These are phyloP conservation scores for Coniella vitis DNA, from an alignment of 2,329 filamentous ascomycete genomes.

Conservation along the genomic window DNA sequence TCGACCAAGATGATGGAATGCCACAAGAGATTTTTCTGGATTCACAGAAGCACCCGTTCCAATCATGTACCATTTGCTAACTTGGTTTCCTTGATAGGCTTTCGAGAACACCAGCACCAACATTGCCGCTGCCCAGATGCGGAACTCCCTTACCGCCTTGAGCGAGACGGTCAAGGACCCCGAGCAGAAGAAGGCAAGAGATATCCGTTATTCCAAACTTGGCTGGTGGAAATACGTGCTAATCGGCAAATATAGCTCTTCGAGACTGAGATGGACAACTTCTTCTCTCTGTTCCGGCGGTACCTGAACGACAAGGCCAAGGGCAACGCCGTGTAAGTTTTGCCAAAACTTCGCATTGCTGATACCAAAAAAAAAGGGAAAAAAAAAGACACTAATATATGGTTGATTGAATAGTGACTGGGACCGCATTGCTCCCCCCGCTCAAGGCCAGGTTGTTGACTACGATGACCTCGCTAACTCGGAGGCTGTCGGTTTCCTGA, in stretches of 20 bases:
- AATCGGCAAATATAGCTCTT: constrained; percentile 57
- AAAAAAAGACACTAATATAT: constrained; percentile 13
- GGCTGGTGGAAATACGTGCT: constrained; percentile 6
- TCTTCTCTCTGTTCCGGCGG: constrained; percentile 96
- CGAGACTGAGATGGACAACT: constrained; percentile 99
- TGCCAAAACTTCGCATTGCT: neutral
- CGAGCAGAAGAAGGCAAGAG: constrained; percentile 70
- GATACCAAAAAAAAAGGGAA: no score
- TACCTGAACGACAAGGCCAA: constrained; percentile 99
- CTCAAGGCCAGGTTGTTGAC: constrained; percentile 87
- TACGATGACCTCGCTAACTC: constrained; percentile 86
- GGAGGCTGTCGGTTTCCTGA: constrained; percentile 88
- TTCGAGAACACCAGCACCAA: constrained; percentile 99
- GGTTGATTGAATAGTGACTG: constrained; percentile 59
- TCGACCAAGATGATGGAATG: no score
- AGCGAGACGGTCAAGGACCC: constrained; percentile 83
- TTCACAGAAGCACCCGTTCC: no score
- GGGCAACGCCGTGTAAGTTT: constrained; percentile 73
- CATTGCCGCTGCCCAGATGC: constrained; percentile 97
- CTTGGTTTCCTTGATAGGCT: constrained; percentile 52
- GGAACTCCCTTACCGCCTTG: constrained; percentile 90
- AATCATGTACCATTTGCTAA: neutral
- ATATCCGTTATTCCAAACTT: neutral
- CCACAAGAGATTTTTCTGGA: no score
- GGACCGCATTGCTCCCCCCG: constrained; percentile 92